Evolutionary conservation across 495 filamentous ascomycete species (phyloP), one percentile per base, ranked within the genome.

Genomic region (Aspergillus conjunctus): DNA sequence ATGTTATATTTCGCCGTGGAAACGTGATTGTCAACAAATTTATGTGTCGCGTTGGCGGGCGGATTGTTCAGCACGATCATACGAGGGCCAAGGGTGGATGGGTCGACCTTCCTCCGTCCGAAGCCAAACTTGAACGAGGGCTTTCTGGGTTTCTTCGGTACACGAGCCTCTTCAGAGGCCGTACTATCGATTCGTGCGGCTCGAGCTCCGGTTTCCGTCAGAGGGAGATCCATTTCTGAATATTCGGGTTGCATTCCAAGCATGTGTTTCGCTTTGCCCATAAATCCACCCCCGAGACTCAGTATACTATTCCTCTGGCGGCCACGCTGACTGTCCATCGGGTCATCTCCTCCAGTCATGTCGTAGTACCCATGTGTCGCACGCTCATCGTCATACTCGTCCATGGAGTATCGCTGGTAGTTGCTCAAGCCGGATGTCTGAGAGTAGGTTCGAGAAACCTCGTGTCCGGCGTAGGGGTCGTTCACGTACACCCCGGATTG

Each of bases 1-100:
- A 93, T 66, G 72, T 98, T 99, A 83, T 99, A 99, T 72, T 99
- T 99, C 65, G 95, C 88, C 3, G 95, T 99, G 7, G 93, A 97
- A 48, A 99, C 88, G 71, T 97, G 91, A 71, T 99, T 99, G 81
- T 93, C 89, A 59, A 93, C 83, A 74, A 93, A 97, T 70, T 92
- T 94, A 79, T 92, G 92, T 54, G 77, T 79, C 30, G 86, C 79
- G 71, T 99, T 99, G 20, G 93, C 93, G 5, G 93, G 92, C 9
- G 93, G 92, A 71, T 99, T 98, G 81, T 99, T 99, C 71, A 99
- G 83, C 71, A 95, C 87, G 71, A 99, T 98, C 62, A 97, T 87
- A 41, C 95, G 85, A 48, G 95, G 95, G 1, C 95, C 95, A 45
- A 97, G 74, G 5, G 88, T 93, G 41, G 93, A 92, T 2, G 92